Base-by-base conservation (phyloP, 257 asterid species). In the Misopates orontium region DNA sequence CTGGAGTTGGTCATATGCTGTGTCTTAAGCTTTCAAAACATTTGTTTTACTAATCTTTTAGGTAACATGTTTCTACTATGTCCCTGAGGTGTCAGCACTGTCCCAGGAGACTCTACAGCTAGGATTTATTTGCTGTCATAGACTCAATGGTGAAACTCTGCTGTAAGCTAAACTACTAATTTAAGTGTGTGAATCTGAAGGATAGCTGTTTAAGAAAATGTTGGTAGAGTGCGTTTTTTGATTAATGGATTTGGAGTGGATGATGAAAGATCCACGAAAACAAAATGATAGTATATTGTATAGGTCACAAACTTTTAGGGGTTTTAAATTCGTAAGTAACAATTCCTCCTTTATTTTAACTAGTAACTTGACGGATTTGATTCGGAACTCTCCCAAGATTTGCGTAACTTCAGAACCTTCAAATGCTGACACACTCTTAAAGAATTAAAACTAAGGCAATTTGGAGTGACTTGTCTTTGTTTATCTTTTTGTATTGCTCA, bases 91-190 rank as follows among this genome's bases (percentile, higher is more conserved):
- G 10, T 36, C 21, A 20, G 55, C 19, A 15, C 60, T 40, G 18
- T 66, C 61, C 15, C 25, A 20, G 22, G 52, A 66, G 13, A 50
- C 15, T n/a, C 14, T 17, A 12, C 16, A 28, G 44, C 17, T 48
- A 3, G 49, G 18, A 19, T 18, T 63, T 65, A 19, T 48, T 54
- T 21, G 13, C 51, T 62, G 45, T 55, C 23, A 49, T 56, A 10
- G n/a, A n/a, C n/a, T n/a, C n/a, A n/a, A n/a, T n/a, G n/a, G 20
- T 47, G 42, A 54, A 23, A 1, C 32, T 8, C 31, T 20, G 51
- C 28, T 14, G 13, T 60, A 23, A 15, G 41, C 28, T 44, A 56
- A 56, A 66, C 36, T 56, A 36, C 42, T 44, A 41, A 67, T 57
- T 56, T 56, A 47, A 56, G 32, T 57, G 41, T 20, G 24, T 28